phyloP scores from a whole-genome alignment of 306 rosid species.

The Psophocarpus tetragonolobus region DNA sequence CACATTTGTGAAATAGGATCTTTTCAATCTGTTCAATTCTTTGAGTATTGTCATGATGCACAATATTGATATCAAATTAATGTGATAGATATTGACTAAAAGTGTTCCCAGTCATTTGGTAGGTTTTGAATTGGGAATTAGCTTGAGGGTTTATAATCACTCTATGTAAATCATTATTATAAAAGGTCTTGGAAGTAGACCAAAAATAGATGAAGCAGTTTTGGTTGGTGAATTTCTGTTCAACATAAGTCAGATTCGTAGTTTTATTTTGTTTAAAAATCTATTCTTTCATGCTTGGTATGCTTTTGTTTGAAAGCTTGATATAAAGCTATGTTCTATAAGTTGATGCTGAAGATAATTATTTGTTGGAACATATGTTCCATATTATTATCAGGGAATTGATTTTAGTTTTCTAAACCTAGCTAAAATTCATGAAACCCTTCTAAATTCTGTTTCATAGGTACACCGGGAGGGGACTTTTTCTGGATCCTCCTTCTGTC shows the following conservation, averaged over 20 bases:
- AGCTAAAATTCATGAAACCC: slow-evolving; percentile 23
- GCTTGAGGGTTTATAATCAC: not conserved
- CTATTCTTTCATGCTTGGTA: not conserved
- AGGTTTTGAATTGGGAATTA: slow-evolving; percentile 1
- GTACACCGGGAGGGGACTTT: slow-evolving; percentile 96
- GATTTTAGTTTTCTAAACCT: slow-evolving; percentile 5
- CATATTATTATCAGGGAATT: slow-evolving; percentile 1
- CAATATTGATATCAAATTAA: not conserved
- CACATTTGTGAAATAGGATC: slow-evolving; percentile 12
- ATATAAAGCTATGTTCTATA: not conserved
- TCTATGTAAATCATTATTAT: slow-evolving; percentile 1
- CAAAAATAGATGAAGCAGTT: slow-evolving; percentile 20
- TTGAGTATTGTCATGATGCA: slow-evolving; percentile 11
- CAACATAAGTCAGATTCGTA: not conserved
- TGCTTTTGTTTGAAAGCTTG: not conserved
- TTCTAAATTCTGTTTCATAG: slow-evolving; percentile 50
- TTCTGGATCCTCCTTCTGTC: slow-evolving; percentile 87
- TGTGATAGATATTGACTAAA: not conserved
- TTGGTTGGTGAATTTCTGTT: slow-evolving; percentile 26
- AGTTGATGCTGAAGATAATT: slow-evolving; percentile 1
- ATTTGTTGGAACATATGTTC: slow-evolving; percentile 19
- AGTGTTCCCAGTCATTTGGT: not conserved
- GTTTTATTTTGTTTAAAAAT: slow-evolving; percentile 2
- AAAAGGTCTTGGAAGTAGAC: slow-evolving; percentile 21
- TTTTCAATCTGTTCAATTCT: not conserved